Base-by-base conservation (phyloP, 2,329 filamentous ascomycete species). In the Zymoseptoria tritici region DNA sequence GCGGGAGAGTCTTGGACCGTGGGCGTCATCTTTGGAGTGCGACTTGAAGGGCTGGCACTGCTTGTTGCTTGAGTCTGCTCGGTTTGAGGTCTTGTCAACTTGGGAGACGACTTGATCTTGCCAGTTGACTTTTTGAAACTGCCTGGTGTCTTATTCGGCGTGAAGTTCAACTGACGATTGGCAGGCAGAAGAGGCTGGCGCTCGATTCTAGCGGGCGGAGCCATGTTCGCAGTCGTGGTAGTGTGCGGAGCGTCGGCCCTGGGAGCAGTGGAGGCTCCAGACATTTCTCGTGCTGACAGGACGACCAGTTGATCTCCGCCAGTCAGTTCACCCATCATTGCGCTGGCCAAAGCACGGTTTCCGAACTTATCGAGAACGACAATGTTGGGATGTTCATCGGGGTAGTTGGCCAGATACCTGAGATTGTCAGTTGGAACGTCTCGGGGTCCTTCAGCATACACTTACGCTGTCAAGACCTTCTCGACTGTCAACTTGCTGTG, bases 101-200 rank as follows among this genome's bases (percentile, higher is more conserved):
- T 31, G 31, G 11, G 54, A 57, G 36, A 11, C 36, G 36, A 46
- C 36, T 46, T 46, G 13, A 11, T 13, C 16, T 16, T 46, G 5
- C 36, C 13, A n/a, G 36, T 6, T 7, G 36, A 46, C 36, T 16
- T 9, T 9, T 29, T 46, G 13, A n/a, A 6, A 16, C 16, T 46
- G 13, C 36, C 13, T 13, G 13, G 36, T 46, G 13, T 6, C 2
- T n/a, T 9, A 6, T 21, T 24, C 6, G 49, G 51, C 16, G 58
- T 56, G 8, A 52, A 24, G 9, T 53, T 55, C 24, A 61, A 22
- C 49, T 65, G 60, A 20, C 63, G 62, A 42, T 58, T 60, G 21
- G 66, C 57, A 9, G 63, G 59, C 31, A 64, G 65, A 2, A 66
- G 60, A 21, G 65, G 58, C 36, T 36, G 57, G n/a, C 61, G 55